phyloP scores from a whole-genome alignment of 306 rosid genomes.

The Lithocarpus polystachyus region DNA sequence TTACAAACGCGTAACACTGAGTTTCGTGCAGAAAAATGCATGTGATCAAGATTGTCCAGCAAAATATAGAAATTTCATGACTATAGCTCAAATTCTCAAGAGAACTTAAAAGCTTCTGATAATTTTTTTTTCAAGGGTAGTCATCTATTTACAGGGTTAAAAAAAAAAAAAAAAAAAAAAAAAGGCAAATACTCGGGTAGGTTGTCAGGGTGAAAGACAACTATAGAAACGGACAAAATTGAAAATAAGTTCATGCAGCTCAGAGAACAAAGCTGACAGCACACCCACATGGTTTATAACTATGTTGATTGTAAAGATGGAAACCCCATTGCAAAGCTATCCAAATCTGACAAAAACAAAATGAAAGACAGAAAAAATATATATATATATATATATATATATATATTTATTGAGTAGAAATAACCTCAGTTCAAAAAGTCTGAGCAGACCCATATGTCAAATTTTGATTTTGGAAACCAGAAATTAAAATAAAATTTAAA shows the following conservation, averaged over 20 bases:
- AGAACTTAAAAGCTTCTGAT: not conserved
- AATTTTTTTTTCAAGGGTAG: not conserved
- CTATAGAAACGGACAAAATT: not conserved
- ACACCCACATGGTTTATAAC: not conserved
- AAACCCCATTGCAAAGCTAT: slow-evolving; percentile 4
- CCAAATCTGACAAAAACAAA: not conserved
- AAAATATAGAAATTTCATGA: not conserved
- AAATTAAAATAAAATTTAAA: not conserved
- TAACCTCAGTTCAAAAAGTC: not conserved
- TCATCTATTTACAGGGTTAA: not conserved
- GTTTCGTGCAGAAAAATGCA: not conserved
- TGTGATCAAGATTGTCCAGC: not conserved
- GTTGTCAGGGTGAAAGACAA: not conserved
- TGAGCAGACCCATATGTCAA: not conserved
- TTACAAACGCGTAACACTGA: not conserved
- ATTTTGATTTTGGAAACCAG: too few species aligned
- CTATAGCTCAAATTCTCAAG: not conserved
- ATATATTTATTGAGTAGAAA: not conserved
- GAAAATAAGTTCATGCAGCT: not conserved
- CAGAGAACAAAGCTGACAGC: not conserved
- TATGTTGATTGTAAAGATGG: not conserved
- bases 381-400: too few species aligned
- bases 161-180: not conserved
- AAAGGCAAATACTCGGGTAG: not conserved
- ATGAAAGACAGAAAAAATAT: not conserved